Evolutionary conservation across 305 asterid genomes (phyloP).

Genomic region (Fraxinus albicans): DNA sequence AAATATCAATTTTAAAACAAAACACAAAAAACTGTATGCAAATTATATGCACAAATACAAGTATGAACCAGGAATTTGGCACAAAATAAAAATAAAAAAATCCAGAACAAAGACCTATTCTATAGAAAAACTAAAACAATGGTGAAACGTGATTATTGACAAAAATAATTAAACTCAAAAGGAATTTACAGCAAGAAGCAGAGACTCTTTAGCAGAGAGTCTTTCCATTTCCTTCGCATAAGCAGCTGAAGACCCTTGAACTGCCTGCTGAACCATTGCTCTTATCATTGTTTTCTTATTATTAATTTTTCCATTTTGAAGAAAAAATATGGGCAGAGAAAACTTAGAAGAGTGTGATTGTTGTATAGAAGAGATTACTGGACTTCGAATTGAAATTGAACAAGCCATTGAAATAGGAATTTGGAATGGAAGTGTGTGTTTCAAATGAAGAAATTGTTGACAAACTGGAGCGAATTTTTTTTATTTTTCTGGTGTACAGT

Average conservation of each 20-base stretch:
- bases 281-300: slow-evolving; percentile 28
- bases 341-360: slow-evolving; percentile 17
- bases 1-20: background rate
- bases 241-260: slow-evolving; percentile 72
- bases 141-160: background rate
- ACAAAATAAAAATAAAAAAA: background rate
- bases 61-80: background rate
- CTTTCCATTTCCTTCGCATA: slow-evolving; percentile 90
- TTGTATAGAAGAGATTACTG: background rate
- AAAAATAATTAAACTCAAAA: background rate
- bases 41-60: background rate
- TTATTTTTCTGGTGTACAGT: background rate
- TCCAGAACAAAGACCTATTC: background rate
- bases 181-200: slow-evolving; percentile 70
- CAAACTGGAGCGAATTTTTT: background rate
- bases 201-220: slow-evolving; percentile 80
- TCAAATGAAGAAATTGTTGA: background rate
- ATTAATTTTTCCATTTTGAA: slow-evolving; percentile 9
- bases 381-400: slow-evolving; percentile 32
- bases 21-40: background rate
- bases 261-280: slow-evolving; percentile 67
- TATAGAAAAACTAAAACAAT: no score
- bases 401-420: slow-evolving; percentile 30
- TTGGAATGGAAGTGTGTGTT: background rate
- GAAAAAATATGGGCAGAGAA: slow-evolving; percentile 1